A percentile compares a stretch with the other conserved stretches of the same genome.
These are phyloP conservation scores for Skeletonema marinoi DNA, from an alignment of 108 stramenopile species.

Conservation along the genomic window DNA sequence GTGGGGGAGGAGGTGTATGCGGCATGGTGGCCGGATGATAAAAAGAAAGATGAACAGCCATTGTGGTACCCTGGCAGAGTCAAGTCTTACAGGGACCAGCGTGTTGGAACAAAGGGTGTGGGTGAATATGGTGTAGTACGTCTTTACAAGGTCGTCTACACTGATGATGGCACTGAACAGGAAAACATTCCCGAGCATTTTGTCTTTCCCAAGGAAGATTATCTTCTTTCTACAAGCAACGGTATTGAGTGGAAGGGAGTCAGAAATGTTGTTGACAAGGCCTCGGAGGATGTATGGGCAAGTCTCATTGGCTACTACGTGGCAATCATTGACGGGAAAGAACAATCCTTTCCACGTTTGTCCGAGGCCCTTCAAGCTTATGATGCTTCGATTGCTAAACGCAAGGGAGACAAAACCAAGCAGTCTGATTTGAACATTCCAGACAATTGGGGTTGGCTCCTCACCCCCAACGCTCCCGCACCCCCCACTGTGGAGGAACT, in stretches of 20 bases:
- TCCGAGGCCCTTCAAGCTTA: conserved; percentile 18
- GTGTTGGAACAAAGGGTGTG: background rate
- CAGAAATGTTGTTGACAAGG: conserved; percentile 3
- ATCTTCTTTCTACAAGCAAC: conserved; percentile 6
- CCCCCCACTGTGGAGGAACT: background rate
- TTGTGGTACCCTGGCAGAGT: conserved; percentile 2
- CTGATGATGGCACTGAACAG: conserved; percentile 1
- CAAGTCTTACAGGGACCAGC: background rate
- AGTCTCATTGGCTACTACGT: conserved; percentile 15
- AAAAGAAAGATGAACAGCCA: background rate
- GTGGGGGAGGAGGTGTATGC: conserved; percentile 26
- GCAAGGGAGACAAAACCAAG: conserved; percentile 10
- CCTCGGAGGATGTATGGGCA: conserved; percentile 19
- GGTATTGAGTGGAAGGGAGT: conserved; percentile 15
- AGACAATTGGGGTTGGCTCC: conserved; percentile 14
- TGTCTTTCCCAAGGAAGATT: conserved; percentile 18
- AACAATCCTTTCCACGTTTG: conserved; percentile 8
- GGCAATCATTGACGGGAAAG: conserved; percentile 4
- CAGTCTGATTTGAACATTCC: conserved; percentile 15
- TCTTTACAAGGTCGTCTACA: conserved; percentile 4
- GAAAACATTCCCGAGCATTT: conserved; percentile 16
- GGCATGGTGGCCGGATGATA: conserved; percentile 19
- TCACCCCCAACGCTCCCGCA: background rate
- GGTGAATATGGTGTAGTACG: conserved; percentile 6
- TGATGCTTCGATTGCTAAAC: conserved; percentile 10